Evolutionary conservation across 2,329 filamentous ascomycete species (phyloP), one percentile per base, ranked within the genome.

Genomic region (Microdochium bolleyi): DNA sequence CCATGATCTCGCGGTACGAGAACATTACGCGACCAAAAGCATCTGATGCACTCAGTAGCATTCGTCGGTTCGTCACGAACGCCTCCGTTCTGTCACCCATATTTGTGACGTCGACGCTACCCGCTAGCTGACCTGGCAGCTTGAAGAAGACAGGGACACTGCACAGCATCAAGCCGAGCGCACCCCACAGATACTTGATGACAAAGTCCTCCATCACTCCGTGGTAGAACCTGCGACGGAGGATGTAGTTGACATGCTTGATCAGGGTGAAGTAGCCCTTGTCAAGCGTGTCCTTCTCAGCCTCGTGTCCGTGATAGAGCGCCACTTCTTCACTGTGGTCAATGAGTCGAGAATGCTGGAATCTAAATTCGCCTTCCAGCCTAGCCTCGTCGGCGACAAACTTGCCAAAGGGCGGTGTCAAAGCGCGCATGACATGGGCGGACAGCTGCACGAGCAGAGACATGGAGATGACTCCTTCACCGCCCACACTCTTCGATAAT

Each of bases 131-230:
- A 1, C 88, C 88, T 0, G 92, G 91, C 19, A 96, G 80, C 69
- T 92, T 92, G 76, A 99, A 88, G 69, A 99, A 99, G 2, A 97
- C 92, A 0, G 94, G 94, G 0, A 96, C 85, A 68, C 90, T 95
- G 75, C 94, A 99, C 10, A 99, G 83, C 57, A 96, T 70, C 58
- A 99, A 78, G 1, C 94, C 94, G 46, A 99, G 70, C 2, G 94
- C 92, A 41, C 94, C 94, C 94, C 94, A 99, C 71, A 97, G 94
- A 68, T 99, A 99, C 70, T 99, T 99, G 71, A 99, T 96, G 54
- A 97, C 90, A 70, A 96, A 99, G 69, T 99, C 94, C 68, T 99
- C 94, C 92, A 97, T 96, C 63, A 99, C 87, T n/a, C 92, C 92
- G 67, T 99, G 92, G 69, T 97, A 97, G 68, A 99, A 88, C 49